These are phyloP conservation scores for Nectriaceae sp. DNA, from an alignment of 2,329 filamentous ascomycete species.

Conservation along the genomic window DNA sequence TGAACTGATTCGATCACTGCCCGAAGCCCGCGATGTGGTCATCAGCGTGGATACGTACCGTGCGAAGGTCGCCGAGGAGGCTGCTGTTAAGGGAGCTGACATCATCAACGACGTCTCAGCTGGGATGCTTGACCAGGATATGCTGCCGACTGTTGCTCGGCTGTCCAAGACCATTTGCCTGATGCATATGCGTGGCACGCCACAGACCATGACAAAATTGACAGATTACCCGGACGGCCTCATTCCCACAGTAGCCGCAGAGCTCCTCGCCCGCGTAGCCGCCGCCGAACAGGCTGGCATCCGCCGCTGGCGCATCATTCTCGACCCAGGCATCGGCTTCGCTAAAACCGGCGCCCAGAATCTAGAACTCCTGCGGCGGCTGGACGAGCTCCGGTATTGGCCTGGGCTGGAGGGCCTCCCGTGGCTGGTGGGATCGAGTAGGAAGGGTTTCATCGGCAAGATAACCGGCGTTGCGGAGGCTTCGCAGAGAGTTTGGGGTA, in stretches of 20 bases:
- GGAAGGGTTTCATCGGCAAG: conserved; percentile 85
- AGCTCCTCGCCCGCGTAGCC: conserved; percentile 69
- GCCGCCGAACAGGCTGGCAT: conserved; percentile 81
- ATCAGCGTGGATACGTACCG: conserved; percentile 95
- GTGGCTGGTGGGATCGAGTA: conserved; percentile 86
- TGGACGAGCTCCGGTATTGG: conserved; percentile 65
- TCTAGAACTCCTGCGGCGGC: conserved; percentile 70
- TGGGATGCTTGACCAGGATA: conserved; percentile 74
- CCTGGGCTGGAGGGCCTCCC: conserved; percentile 70
- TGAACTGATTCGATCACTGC: conserved; percentile 66
- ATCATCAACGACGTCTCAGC: conserved; percentile 95
- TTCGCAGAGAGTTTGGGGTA: conserved; percentile 76
- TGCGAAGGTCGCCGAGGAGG: conserved; percentile 75
- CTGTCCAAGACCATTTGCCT: conserved; percentile 78
- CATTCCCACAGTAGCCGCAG: conserved; percentile 63
- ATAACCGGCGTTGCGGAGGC: conserved; percentile 76
- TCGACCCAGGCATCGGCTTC: conserved; percentile 94
- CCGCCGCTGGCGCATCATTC: conserved; percentile 88
- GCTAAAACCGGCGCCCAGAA: conserved; percentile 84
- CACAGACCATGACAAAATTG: conserved; percentile 74
- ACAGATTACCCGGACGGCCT: conserved; percentile 71
- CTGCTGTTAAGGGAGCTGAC: conserved; percentile 78
- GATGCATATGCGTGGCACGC: conserved; percentile 93
- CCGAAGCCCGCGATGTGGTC: conserved; percentile 62
- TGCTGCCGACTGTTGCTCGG: conserved; percentile 78